Base-by-base conservation (phyloP, 2,329 filamentous ascomycete species). In the Colletotrichum graminicola region DNA sequence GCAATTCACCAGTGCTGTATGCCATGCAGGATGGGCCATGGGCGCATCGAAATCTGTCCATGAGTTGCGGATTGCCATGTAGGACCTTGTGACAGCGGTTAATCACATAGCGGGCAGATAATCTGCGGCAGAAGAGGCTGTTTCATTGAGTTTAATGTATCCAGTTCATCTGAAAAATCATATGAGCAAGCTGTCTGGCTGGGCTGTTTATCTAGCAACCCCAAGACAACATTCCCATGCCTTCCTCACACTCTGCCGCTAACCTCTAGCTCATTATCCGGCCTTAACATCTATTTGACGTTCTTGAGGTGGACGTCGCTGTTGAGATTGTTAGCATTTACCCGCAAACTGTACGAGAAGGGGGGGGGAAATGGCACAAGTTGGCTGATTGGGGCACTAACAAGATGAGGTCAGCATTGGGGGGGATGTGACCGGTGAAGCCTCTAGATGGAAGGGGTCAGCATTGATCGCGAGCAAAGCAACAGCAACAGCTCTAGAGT, bases 331-430 rank as follows among this genome's bases (percentile, higher is more conserved):
- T 75, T 75, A 73, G 65, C 62, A 12, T 18, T 21, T 18, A 34
- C 43, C 59, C 21, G 11, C 11, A 26, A 23, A 41, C 2, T 34
- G 11, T 29, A 47, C 21, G 12, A 34, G 3, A 7, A 34, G 1
- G 10, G 12, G n/a, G 12, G n/a, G 4, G 29, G 4, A 21, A 12
- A 23, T 5, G 32, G 32, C 21, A 23, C 29, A 16, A 14, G 34
- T 16, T 8, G 66, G 64, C 56, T 43, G 32, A 21, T 21, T 45
- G 11, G 45, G 29, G n/a, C 21, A 89, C 93, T 87, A 88, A 96
- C 94, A 97, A 97, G 84, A 97, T 88, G 73, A 97, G 87, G 75
- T 87, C 90, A n/a, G 93, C 84, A 77, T 92, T 89, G 49, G 90
- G 82, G 73, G 94, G 94, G 74, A 97, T 97, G 77, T 91, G 85